Evolutionary conservation across 176 grass and related monocot species (phyloP).

Genomic region (Saccharum officinarum): DNA sequence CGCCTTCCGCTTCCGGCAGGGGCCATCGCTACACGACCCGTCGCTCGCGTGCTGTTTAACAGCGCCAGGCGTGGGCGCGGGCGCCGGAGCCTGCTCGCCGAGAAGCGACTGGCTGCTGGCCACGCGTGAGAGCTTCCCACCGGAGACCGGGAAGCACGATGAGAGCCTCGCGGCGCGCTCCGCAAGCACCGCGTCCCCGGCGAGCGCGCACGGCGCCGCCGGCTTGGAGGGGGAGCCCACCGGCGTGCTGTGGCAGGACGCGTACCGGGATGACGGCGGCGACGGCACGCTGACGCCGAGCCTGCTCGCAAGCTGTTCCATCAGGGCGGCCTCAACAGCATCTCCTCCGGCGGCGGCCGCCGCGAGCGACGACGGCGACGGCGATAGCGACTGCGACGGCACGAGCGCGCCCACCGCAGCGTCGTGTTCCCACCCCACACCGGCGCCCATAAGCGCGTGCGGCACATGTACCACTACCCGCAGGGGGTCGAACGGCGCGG

Average conservation of each 20-base stretch:
- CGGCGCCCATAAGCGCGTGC: neutral
- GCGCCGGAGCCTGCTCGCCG: neutral
- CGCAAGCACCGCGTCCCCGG: slow-evolving; percentile 8
- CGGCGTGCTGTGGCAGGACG: slow-evolving; percentile 59
- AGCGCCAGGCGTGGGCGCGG: neutral
- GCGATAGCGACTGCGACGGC: slow-evolving; percentile 35
- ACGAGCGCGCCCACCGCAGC: slow-evolving; percentile 56
- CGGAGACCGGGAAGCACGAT: slow-evolving; percentile 2
- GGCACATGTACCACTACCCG: neutral
- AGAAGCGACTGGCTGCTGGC: slow-evolving; percentile 59
- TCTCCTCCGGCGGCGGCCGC: neutral
- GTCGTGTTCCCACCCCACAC: neutral
- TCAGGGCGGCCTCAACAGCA: slow-evolving; percentile 14
- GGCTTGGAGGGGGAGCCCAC: slow-evolving; percentile 48
- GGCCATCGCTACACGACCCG: slow-evolving; percentile 20
- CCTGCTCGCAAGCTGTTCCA: slow-evolving; percentile 57
- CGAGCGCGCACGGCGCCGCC: neutral
- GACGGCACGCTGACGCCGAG: slow-evolving; percentile 35
- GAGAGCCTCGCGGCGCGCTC: slow-evolving; percentile 20
- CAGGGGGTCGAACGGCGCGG: neutral
- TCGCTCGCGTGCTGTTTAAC: neutral
- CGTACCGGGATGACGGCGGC: slow-evolving; percentile 28
- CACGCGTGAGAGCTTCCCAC: slow-evolving; percentile 38
- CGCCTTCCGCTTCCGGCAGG: slow-evolving; percentile 57
- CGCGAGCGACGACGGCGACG: slow-evolving; percentile 30